Evolutionary conservation across 768 basidiomycete species (phyloP).

Genomic region (Antrodiella citrinella): DNA sequence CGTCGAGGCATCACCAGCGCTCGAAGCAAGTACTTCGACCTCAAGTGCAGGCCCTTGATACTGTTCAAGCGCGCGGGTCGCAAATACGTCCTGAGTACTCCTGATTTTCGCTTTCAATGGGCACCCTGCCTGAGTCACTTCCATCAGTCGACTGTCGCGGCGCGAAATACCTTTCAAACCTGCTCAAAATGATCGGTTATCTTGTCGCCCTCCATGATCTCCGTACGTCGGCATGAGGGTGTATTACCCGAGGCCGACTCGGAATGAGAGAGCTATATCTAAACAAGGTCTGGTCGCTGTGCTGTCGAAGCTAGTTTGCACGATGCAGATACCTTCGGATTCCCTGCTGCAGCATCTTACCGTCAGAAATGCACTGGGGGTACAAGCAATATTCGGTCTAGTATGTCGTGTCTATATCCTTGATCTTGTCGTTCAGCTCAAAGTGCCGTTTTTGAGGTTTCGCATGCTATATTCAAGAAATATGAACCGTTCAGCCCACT

Average conservation of each 20-base stretch:
- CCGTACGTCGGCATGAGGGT: background rate
- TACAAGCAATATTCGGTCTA: background rate
- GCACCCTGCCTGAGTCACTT: no score
- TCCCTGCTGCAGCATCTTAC: background rate
- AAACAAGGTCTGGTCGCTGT: no score
- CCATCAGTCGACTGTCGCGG: no score
- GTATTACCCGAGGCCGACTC: background rate
- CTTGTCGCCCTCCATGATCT: background rate
- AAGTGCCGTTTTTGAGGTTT: background rate
- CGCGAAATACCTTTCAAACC: background rate
- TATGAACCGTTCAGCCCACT: conserved; percentile 2
- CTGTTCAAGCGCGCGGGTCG: no score
- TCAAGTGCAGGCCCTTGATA: no score
- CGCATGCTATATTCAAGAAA: conserved; percentile 5
- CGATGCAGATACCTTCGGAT: background rate
- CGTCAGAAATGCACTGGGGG: background rate
- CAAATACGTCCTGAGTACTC: no score
- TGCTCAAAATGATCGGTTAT: no score
- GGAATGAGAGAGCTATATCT: background rate
- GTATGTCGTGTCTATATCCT: background rate
- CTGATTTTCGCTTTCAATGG: no score
- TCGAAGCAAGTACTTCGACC: no score
- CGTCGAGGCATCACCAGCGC: no score
- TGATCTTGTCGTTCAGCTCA: background rate
- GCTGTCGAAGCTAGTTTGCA: background rate